These are phyloP conservation scores for Arachnomyces sp. DNA, from an alignment of 2,329 filamentous ascomycete genomes.

Conservation along the genomic window DNA sequence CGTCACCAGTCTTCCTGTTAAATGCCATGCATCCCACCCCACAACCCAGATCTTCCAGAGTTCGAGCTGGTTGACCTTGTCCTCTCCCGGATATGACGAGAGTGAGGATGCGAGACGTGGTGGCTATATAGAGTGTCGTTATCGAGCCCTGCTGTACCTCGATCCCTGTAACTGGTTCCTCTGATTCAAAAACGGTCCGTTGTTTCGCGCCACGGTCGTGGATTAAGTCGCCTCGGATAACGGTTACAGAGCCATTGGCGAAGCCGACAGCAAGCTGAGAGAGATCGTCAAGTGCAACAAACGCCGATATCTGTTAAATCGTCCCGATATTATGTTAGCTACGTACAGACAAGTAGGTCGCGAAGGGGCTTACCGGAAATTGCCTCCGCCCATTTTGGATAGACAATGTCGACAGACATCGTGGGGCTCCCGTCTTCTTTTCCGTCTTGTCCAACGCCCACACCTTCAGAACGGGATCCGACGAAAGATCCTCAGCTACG, in stretches of 20 bases:
- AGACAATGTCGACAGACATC: constrained; percentile 74
- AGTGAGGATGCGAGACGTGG: constrained; percentile 78
- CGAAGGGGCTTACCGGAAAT: constrained; percentile 60
- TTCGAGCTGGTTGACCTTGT: constrained; percentile 79
- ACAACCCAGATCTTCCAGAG: constrained; percentile 82
- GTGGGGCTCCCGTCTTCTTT: constrained; percentile 85
- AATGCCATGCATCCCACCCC: constrained; percentile 92
- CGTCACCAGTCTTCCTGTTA: constrained; percentile 68
- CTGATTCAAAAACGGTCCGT: constrained; percentile 89
- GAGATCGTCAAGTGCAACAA: constrained; percentile 77
- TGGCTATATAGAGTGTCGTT: constrained; percentile 84
- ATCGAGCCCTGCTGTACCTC: constrained; percentile 58
- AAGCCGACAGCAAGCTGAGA: constrained; percentile 93
- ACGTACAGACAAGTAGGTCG: neutral
- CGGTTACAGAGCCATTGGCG: constrained; percentile 85
- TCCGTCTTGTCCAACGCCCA: constrained; percentile 92
- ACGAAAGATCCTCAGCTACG: constrained; percentile 69
- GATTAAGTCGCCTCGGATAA: constrained; percentile 87
- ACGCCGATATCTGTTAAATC: constrained; percentile 58
- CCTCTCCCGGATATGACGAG: constrained; percentile 79
- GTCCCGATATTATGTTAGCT: neutral
- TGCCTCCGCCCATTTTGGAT: constrained; percentile 86
- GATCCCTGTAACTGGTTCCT: constrained; percentile 90
- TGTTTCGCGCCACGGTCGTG: constrained; percentile 93
- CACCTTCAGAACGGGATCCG: constrained; percentile 86